Evolutionary conservation across 768 basidiomycete genomes (phyloP).

Genomic region (Multifurca ochricompacta): DNA sequence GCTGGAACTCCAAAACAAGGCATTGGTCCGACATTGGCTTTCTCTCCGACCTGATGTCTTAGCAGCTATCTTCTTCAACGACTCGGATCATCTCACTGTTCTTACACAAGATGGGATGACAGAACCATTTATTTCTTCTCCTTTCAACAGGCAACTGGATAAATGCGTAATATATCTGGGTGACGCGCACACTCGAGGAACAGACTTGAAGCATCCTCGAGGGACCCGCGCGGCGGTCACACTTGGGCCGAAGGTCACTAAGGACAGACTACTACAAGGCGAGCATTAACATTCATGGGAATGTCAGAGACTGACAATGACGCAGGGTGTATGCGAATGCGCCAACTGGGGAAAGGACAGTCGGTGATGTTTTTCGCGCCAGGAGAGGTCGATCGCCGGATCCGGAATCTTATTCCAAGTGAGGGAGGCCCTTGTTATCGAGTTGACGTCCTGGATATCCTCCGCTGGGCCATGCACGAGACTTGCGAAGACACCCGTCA

Average conservation of each 20-base stretch:
- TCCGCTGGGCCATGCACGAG: slow-evolving; percentile 18
- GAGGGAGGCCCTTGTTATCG: neutral
- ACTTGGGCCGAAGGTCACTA: slow-evolving; percentile 42
- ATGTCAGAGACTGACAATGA: neutral
- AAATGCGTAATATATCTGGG: slow-evolving; percentile 44
- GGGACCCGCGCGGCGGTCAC: slow-evolving; percentile 39
- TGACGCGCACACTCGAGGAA: slow-evolving; percentile 46
- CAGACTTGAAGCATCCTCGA: slow-evolving; percentile 42
- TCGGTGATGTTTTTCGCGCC: slow-evolving; percentile 18
- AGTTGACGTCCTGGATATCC: slow-evolving; percentile 6
- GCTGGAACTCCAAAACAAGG: slow-evolving; percentile 39
- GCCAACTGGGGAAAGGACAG: slow-evolving; percentile 16
- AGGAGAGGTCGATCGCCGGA: slow-evolving; percentile 8
- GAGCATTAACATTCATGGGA: neutral
- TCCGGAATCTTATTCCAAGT: neutral
- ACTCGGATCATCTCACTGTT: slow-evolving; percentile 31
- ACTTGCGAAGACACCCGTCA: slow-evolving; percentile 15
- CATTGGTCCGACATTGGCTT: slow-evolving; percentile 38
- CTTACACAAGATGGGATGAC: slow-evolving; percentile 31
- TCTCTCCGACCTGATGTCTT: slow-evolving; percentile 22
- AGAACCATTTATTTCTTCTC: slow-evolving; percentile 33
- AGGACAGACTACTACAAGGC: slow-evolving; percentile 48
- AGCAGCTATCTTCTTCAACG: slow-evolving; percentile 37
- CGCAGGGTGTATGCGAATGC: slow-evolving; percentile 19
- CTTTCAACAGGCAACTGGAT: slow-evolving; percentile 30